phyloP scores from a whole-genome alignment of 352 stramenopile genomes.

The Hyphochytrium catenoides region DNA sequence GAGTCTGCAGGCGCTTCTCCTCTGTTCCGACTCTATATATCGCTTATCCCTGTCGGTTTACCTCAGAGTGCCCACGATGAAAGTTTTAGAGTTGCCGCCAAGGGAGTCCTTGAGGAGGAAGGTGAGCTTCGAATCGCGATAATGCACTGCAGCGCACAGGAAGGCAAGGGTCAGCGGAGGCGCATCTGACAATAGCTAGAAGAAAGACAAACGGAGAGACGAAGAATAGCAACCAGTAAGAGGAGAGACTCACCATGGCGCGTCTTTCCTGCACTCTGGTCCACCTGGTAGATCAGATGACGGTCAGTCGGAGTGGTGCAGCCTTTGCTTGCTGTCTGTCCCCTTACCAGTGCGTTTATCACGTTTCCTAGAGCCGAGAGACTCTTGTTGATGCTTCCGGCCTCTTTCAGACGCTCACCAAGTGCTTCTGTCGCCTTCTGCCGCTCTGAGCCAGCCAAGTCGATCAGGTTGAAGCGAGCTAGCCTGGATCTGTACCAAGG shows the following conservation, averaged over 20 bases:
- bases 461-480: constrained; percentile 90
- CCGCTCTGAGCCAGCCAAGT: constrained; percentile 91
- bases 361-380: constrained; percentile 84
- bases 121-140: constrained; percentile 56
- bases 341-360: constrained; percentile 49
- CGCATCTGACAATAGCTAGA: too few relatives aligned
- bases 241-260: constrained; percentile 29
- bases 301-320: too few relatives aligned
- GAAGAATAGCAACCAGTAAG: too few relatives aligned
- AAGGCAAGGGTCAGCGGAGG: too few relatives aligned
- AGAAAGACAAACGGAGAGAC: too few relatives aligned
- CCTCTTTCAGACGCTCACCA: constrained; percentile 85
- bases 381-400: constrained; percentile 87
- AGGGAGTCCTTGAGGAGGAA: constrained; percentile 57
- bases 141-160: constrained; percentile 11
- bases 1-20: too few relatives aligned
- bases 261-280: constrained; percentile 44
- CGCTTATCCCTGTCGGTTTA: too few relatives aligned
- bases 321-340: constrained; percentile 1
- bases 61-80: constrained; percentile 50
- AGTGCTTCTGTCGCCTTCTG: constrained; percentile 81
- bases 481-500: constrained; percentile 14
- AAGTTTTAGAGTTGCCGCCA: constrained; percentile 57
- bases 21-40: too few relatives aligned
- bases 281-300: too few relatives aligned